These are phyloP conservation scores for Collybia mongolica DNA, from an alignment of 768 basidiomycete genomes.

Conservation along the genomic window DNA sequence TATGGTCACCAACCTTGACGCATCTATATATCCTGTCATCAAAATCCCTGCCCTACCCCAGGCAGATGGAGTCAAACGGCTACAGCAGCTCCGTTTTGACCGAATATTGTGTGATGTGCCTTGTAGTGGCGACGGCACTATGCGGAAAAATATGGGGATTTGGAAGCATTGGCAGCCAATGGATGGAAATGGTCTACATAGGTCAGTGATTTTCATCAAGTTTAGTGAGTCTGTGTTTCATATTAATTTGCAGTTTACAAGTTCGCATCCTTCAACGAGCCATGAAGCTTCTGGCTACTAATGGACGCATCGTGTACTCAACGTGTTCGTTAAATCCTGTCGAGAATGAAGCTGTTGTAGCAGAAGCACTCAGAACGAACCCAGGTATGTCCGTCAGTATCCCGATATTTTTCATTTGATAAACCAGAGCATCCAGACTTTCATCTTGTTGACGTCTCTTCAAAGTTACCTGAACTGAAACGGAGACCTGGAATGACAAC, in stretches of 20 bases:
- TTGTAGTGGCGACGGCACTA: slow-evolving; percentile 95
- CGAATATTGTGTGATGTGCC: slow-evolving; percentile 96
- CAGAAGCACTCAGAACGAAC: slow-evolving; percentile 72
- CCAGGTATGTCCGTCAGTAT: slow-evolving; percentile 46
- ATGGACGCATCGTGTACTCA: slow-evolving; percentile 95
- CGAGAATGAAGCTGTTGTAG: slow-evolving; percentile 96
- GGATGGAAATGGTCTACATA: slow-evolving; percentile 90
- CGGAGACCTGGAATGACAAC: slow-evolving; percentile 71
- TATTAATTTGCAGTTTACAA: slow-evolving; percentile 61
- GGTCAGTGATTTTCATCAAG: slow-evolving; percentile 40
- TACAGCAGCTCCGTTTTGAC: slow-evolving; percentile 75
- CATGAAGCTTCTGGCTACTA: slow-evolving; percentile 80
- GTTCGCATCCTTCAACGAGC: slow-evolving; percentile 89
- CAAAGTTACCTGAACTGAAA: slow-evolving; percentile 66
- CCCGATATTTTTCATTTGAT: neutral
- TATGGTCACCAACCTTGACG: slow-evolving; percentile 96
- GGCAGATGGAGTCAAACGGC: slow-evolving; percentile 28
- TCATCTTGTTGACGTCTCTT: slow-evolving; percentile 75
- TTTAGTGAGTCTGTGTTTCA: neutral
- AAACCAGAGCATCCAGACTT: slow-evolving; percentile 48
- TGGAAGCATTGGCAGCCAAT: slow-evolving; percentile 91
- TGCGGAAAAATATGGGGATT: slow-evolving; percentile 92
- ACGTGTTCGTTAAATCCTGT: slow-evolving; percentile 97
- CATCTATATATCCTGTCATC: slow-evolving; percentile 78
- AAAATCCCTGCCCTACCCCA: slow-evolving; percentile 40